These are phyloP conservation scores for Aspergillus egyptiacus DNA, from an alignment of 495 filamentous ascomycete genomes.

Conservation along the genomic window DNA sequence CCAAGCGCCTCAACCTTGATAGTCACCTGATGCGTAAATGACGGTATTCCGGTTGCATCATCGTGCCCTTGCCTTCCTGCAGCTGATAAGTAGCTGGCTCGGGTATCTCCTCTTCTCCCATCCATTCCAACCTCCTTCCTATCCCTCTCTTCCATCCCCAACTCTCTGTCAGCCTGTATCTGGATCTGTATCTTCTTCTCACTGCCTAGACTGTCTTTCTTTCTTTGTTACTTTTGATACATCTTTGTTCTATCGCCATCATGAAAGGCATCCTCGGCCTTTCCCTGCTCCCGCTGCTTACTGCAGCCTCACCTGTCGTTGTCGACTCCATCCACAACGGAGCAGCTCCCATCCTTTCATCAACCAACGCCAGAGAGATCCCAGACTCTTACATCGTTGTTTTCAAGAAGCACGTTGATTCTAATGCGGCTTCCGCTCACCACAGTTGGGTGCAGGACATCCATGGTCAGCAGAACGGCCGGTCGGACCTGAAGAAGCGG, in stretches of 20 bases:
- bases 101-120: too few relatives aligned
- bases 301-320: constrained; percentile 69
- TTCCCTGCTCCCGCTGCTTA: constrained; percentile 57
- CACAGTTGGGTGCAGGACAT: constrained; percentile 90
- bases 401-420: constrained; percentile 90
- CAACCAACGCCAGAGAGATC: constrained; percentile 65
- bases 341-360: constrained; percentile 82
- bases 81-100: constrained; percentile 18
- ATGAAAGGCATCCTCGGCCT: constrained; percentile 73
- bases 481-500: constrained; percentile 83
- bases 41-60: constrained; percentile 42
- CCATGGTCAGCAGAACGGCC: constrained; percentile 48
- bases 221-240: constrained; percentile 20
- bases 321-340: constrained; percentile 78
- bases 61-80: constrained; percentile 16
- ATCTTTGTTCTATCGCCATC: constrained; percentile 43
- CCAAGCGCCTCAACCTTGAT: too few relatives aligned
- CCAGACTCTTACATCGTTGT: constrained; percentile 95
- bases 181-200: constrained; percentile 21
- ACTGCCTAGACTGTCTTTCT: too few relatives aligned
- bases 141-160: constrained; percentile 35
- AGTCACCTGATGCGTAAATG: constrained; percentile 24
- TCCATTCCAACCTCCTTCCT: constrained; percentile 33
- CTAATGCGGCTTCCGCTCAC: constrained; percentile 62
- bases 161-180: constrained; percentile 17